Evolutionary conservation across 371 early-diverging fungal genomes (phyloP).

Genomic region (Syncephalastrum racemosum): DNA sequence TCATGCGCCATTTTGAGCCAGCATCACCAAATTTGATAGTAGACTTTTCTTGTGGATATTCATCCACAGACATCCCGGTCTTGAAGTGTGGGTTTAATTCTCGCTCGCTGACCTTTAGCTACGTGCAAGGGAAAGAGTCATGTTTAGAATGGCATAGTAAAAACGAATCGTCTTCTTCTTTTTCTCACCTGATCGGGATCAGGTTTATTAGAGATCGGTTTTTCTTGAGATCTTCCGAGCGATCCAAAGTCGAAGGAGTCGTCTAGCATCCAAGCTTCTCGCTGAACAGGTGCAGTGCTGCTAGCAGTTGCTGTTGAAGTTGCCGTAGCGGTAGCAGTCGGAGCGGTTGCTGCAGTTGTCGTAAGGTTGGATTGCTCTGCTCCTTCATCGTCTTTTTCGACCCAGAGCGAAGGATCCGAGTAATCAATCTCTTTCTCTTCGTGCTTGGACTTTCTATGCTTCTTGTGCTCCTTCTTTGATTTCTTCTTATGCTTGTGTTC

Average conservation of each 20-base stretch:
- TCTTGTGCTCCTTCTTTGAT: conserved; percentile 41
- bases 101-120: conserved; percentile 51
- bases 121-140: not conserved
- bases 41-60: conserved; percentile 41
- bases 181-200: conserved; percentile 40
- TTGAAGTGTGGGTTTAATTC: conserved; percentile 56
- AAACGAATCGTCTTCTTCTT: conserved; percentile 1
- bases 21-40: conserved; percentile 64
- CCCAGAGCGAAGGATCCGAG: conserved; percentile 50
- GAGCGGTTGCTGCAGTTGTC: conserved; percentile 13
- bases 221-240: conserved; percentile 29
- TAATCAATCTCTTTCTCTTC: conserved; percentile 40
- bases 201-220: conserved; percentile 31
- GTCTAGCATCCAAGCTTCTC: conserved; percentile 52
- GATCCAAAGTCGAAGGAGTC: conserved; percentile 44
- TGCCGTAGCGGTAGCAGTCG: conserved; percentile 5
- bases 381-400: conserved; percentile 27
- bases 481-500: conserved; percentile 44
- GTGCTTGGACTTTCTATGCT: conserved; percentile 31
- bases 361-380: conserved; percentile 5
- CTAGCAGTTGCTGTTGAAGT: not conserved
- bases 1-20: conserved; percentile 83
- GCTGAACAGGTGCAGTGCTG: conserved; percentile 8
- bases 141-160: not conserved
- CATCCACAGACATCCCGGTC: conserved; percentile 44